Evolutionary conservation across 768 basidiomycete genomes (phyloP).

Genomic region (Agaricus subrufescens): DNA sequence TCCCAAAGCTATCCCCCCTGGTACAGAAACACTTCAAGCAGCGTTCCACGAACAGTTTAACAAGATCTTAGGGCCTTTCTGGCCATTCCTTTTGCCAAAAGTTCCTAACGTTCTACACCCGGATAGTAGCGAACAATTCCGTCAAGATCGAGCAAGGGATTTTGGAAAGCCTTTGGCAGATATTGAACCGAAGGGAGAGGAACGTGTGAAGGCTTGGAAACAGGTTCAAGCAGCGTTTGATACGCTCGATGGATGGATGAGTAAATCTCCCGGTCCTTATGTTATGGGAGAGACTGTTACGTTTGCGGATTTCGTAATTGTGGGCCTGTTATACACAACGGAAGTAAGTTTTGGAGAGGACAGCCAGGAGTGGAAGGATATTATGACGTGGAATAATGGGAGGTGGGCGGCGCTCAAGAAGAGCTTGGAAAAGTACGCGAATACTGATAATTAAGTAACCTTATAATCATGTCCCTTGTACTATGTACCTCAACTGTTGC

Average conservation of each 20-base stretch:
- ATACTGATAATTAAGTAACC: background rate
- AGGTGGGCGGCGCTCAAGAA: slow-evolving; percentile 14
- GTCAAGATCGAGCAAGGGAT: slow-evolving; percentile 24
- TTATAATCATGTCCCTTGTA: too few species aligned
- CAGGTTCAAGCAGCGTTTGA: slow-evolving; percentile 21
- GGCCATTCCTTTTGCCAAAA: slow-evolving; percentile 6
- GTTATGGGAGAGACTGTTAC: slow-evolving; percentile 1
- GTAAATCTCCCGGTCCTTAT: background rate
- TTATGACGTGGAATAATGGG: slow-evolving; percentile 16
- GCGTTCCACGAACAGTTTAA: slow-evolving; percentile 1
- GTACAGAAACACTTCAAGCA: slow-evolving; percentile 2
- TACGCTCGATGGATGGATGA: slow-evolving; percentile 9
- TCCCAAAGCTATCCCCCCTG: slow-evolving; percentile 18
- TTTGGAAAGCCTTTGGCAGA: slow-evolving; percentile 35
- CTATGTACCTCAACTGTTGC: too few species aligned
- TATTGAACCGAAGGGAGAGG: slow-evolving; percentile 25
- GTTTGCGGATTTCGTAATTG: slow-evolving; percentile 13
- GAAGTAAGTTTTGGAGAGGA: slow-evolving; percentile 13
- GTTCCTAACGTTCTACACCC: slow-evolving; percentile 14
- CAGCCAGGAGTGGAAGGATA: slow-evolving; percentile 16
- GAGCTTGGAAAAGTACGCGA: slow-evolving; percentile 8
- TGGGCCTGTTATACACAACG: background rate
- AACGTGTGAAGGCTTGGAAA: slow-evolving; percentile 31
- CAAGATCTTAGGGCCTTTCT: slow-evolving; percentile 10
- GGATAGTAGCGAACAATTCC: slow-evolving; percentile 26